Base-by-base conservation (phyloP, 352 stramenopile species). In the Phytophthora ohioensis region DNA sequence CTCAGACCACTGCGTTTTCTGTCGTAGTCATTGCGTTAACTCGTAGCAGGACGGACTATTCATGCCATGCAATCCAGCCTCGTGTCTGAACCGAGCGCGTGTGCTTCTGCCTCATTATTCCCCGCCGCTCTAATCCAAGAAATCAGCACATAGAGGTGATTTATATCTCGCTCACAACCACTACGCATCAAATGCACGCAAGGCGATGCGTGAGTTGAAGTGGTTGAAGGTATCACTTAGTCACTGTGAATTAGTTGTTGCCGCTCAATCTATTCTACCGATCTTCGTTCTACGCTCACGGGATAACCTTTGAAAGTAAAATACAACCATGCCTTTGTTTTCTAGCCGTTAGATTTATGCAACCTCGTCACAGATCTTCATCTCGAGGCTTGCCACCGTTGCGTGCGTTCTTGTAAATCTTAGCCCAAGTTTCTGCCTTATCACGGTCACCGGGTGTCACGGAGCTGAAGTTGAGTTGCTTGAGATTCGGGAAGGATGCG, bases 401-500 rank as follows among this genome's bases (percentile, higher is more conserved):
- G 38, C 63, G 56, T 9, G 57, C 56, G 41, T 89, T 88, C 47
- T 85, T 83, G 72, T 93, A 92, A 49, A 92, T 92, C 27, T 32
- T 73, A 12, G 81, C 73, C 89, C 89, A 96, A 0, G 84, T 91
- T 41, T 90, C 76, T 27, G 86, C 85, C 12, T 82, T 79, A 5
- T 88, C 82, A 31, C 89, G 83, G 47, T 96, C 89, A 15, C 80
- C 73, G 6, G 75, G 75, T 1, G 87, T 94, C 48, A 96, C 75
- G 21, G 48, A 85, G 52, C 84, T 91, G 57, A 93, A 96, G 57
- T 95, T 86, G 53, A 95, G 78, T 71, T 94, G 80, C 60, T 75
- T 75, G 17, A 96, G 73, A 12, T 63, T 74, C 3, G 88, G 86
- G 54, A 94, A 83, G n/a, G 76, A 67, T 55, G 85, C 78, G 43